A percentile compares a stretch with the other conserved stretches of the same genome.
These are phyloP conservation scores for Santalum album DNA, from an alignment of 164 flowering plant genomes.

Conservation along the genomic window DNA sequence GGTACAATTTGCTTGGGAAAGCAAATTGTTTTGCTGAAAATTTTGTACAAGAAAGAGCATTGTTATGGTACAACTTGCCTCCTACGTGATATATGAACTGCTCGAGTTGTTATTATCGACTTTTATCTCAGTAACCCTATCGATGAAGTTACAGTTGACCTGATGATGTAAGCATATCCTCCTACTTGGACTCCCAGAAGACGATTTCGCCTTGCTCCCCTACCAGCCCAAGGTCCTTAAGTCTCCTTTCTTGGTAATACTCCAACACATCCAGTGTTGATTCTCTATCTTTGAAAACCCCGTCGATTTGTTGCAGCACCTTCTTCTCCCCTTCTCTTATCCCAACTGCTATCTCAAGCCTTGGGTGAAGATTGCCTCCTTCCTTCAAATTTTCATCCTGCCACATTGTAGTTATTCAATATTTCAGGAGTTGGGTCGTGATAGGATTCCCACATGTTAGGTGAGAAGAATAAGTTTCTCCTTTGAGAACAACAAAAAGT, in stretches of 20 bases:
- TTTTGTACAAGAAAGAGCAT: too few relatives aligned
- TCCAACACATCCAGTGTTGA: conserved; percentile 56
- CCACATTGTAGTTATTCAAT: not conserved
- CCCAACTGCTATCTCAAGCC: conserved; percentile 59
- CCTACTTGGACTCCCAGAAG: conserved; percentile 65
- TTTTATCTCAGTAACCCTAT: too few relatives aligned
- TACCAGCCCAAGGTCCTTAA: conserved; percentile 74
- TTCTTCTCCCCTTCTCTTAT: conserved; percentile 81
- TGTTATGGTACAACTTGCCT: too few relatives aligned
- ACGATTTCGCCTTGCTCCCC: conserved; percentile 91
- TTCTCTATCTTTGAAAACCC: conserved; percentile 51
- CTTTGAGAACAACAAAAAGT: too few relatives aligned
- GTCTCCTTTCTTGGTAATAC: conserved; percentile 90
- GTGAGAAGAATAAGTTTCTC: too few relatives aligned
- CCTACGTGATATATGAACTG: too few relatives aligned
- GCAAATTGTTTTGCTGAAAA: too few relatives aligned
- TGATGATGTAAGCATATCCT: too few relatives aligned
- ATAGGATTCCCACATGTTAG: too few relatives aligned
- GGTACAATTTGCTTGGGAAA: not conserved
- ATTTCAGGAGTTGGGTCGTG: too few relatives aligned
- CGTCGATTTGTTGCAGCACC: conserved; percentile 64
- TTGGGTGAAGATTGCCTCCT: conserved; percentile 39
- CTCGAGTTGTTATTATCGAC: too few relatives aligned
- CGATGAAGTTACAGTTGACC: too few relatives aligned
- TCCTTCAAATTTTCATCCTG: conserved; percentile 66